A percentile compares a stretch with the other conserved stretches of the same genome.
Evolutionary conservation across 1,139 yeast genomes (phyloP).

Genomic region (Zygoascus sp.): DNA sequence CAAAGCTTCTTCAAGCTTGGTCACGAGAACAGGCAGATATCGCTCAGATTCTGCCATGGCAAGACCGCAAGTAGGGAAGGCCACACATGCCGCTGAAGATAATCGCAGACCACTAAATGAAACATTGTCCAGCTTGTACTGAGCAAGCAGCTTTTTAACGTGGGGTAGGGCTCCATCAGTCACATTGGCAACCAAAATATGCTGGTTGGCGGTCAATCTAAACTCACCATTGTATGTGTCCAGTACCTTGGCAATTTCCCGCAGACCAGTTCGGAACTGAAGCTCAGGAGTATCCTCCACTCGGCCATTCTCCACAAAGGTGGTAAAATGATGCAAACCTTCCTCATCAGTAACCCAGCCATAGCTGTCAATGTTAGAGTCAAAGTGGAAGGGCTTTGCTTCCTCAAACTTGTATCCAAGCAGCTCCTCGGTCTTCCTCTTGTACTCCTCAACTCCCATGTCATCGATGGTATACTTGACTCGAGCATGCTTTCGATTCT

Average conservation of each 20-base stretch:
- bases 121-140: constrained; percentile 81
- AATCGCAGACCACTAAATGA: constrained; percentile 79
- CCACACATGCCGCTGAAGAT: constrained; percentile 95
- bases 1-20: constrained; percentile 74
- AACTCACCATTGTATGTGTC: constrained; percentile 65
- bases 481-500: constrained; percentile 96
- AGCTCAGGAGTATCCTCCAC: constrained; percentile 87
- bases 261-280: constrained; percentile 86
- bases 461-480: constrained; percentile 95
- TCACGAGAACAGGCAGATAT: constrained; percentile 77
- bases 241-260: constrained; percentile 69
- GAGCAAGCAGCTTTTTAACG: constrained; percentile 59
- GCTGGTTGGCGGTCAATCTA: constrained; percentile 95
- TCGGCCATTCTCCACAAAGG: constrained; percentile 95
- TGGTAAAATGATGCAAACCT: constrained; percentile 84
- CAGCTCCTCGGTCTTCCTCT: constrained; percentile 72
- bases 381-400: constrained; percentile 68
- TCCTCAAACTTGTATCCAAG: constrained; percentile 73
- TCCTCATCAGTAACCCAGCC: constrained; percentile 93
- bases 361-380: constrained; percentile 83
- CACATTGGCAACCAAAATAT: constrained; percentile 70
- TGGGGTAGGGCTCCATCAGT: constrained; percentile 60
- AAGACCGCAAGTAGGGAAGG: constrained; percentile 97
- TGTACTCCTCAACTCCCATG: constrained; percentile 79
- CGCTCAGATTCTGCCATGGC: constrained; percentile 99